Evolutionary conservation across 2,329 filamentous ascomycete genomes (phyloP).

Genomic region (Fusarium multiceps): DNA sequence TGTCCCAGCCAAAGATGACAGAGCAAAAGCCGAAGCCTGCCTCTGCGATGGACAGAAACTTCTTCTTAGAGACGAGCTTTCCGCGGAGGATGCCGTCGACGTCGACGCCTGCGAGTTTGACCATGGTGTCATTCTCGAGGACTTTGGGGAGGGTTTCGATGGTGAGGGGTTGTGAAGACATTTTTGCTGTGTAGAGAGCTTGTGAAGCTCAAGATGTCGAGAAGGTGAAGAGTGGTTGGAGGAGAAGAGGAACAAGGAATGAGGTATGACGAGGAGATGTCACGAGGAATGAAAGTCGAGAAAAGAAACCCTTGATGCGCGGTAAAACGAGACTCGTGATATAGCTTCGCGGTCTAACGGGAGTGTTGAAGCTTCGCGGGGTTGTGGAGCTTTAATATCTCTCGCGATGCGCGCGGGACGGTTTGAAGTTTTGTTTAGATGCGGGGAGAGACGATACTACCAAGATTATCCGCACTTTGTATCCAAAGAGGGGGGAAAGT

Average conservation of each 20-base stretch:
- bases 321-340: not conserved
- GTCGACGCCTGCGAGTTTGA: constrained; percentile 90
- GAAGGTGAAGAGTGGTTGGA: not conserved
- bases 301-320: too few relatives aligned
- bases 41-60: constrained; percentile 85
- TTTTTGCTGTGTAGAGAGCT: constrained; percentile 38
- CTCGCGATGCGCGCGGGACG: constrained; percentile 8
- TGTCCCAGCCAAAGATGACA: constrained; percentile 96
- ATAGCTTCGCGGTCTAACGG: not conserved
- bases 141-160: constrained; percentile 72
- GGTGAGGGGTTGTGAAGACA: constrained; percentile 60
- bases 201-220: constrained; percentile 7
- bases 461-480: not conserved
- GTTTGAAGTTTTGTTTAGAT: not conserved
- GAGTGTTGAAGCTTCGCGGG: constrained; percentile 2
- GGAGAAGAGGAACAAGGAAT: constrained; percentile 4
- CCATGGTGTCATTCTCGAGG: constrained; percentile 76
- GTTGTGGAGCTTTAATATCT: not conserved
- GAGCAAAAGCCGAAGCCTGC: constrained; percentile 94
- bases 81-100: constrained; percentile 88
- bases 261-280: not conserved
- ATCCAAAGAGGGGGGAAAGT: not conserved
- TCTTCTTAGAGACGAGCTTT: constrained; percentile 92
- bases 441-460: not conserved
- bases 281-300: too few relatives aligned